Conservation (phyloP, 2,329 filamentous ascomycete species). For the Botrytis aclada region DNA sequence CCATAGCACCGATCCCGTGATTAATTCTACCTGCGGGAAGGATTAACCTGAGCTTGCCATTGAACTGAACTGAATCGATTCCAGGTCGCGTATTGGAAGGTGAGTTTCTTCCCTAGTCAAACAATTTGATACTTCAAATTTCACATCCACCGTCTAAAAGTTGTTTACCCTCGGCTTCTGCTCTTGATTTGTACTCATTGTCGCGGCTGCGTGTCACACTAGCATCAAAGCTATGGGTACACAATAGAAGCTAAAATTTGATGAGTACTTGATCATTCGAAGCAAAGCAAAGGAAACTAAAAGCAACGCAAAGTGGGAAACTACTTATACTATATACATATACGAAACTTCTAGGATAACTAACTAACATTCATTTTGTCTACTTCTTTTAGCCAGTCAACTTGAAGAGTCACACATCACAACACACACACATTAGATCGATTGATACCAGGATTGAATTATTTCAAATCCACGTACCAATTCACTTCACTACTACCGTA, state of each 20-base stretch:
- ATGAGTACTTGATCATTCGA: background rate
- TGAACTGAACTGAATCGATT: constrained; percentile 19
- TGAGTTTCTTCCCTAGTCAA: constrained; percentile 21
- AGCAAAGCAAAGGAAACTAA: background rate
- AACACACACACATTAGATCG: background rate
- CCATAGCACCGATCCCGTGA: constrained; percentile 34
- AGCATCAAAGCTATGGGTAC: background rate
- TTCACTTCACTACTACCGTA: background rate
- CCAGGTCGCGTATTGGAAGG: constrained; percentile 32
- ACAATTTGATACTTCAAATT: background rate
- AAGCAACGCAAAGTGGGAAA: background rate
- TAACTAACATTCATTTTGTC: background rate
- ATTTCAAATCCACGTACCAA: background rate
- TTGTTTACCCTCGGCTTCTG: background rate
- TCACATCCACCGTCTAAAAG: background rate
- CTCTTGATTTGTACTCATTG: background rate
- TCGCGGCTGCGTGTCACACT: background rate
- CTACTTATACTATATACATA: constrained; percentile 11
- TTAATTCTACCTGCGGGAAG: constrained; percentile 34
- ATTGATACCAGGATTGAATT: background rate
- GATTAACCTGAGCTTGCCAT: constrained; percentile 26
- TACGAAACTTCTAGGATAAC: background rate
- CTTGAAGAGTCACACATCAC: background rate
- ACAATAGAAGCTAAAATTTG: background rate
- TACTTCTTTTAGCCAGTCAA: background rate